Evolutionary conservation across 345 rosid species (phyloP).

Genomic region (Salix caprea): DNA sequence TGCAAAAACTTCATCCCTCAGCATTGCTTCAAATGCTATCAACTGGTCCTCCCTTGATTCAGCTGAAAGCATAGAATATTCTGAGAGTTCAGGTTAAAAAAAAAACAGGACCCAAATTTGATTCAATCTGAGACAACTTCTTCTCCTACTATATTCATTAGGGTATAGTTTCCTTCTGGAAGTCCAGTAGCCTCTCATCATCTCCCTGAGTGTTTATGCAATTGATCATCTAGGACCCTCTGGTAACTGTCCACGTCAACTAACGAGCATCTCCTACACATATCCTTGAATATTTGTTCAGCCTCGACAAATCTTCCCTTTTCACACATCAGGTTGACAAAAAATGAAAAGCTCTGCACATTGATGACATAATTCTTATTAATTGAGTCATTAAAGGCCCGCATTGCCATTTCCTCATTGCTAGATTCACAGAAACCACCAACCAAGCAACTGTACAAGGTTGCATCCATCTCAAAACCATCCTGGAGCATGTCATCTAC

Average conservation of each 20-base stretch:
- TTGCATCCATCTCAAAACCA: conserved; percentile 21
- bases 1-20: background rate
- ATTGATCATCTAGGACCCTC: conserved; percentile 16
- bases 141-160: background rate
- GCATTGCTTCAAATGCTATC: background rate
- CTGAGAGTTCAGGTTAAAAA: background rate
- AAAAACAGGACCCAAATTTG: background rate
- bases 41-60: background rate
- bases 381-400: conserved; percentile 21
- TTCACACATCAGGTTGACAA: conserved; percentile 20
- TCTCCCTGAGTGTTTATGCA: background rate
- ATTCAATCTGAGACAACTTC: background rate
- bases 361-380: conserved; percentile 15
- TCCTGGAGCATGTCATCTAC: conserved; percentile 23
- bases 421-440: conserved; percentile 25
- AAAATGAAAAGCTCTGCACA: conserved; percentile 24
- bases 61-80: background rate
- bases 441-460: conserved; percentile 25
- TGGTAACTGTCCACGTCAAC: conserved; percentile 13
- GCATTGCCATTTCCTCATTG: conserved; percentile 20
- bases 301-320: conserved; percentile 16
- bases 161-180: background rate
- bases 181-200: background rate
- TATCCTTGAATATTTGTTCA: conserved; percentile 21
- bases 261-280: conserved; percentile 17